Evolutionary conservation across 2,329 filamentous ascomycete genomes (phyloP).

Genomic region (Aspergillus thermomutatus): DNA sequence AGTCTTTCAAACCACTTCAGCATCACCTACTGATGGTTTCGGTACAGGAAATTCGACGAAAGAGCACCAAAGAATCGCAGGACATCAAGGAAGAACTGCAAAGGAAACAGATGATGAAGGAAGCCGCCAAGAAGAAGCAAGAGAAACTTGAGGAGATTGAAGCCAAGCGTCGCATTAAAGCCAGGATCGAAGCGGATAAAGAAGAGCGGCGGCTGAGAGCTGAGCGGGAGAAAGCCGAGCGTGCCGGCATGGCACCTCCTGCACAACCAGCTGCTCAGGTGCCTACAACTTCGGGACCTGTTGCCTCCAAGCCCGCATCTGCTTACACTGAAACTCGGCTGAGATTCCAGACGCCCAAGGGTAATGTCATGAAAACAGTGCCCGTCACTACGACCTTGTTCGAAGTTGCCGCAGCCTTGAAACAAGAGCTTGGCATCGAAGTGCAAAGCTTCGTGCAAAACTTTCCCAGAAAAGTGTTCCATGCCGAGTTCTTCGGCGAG

Average conservation of each 20-base stretch:
- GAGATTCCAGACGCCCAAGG: constrained; percentile 70
- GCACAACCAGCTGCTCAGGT: constrained; percentile 44
- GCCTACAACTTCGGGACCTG: constrained; percentile 46
- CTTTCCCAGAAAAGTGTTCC: constrained; percentile 81
- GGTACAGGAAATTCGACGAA: constrained; percentile 66
- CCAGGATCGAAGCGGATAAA: constrained; percentile 93
- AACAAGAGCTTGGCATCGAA: constrained; percentile 65
- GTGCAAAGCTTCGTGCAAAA: constrained; percentile 79
- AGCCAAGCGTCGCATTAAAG: constrained; percentile 84
- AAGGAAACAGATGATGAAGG: constrained; percentile 87
- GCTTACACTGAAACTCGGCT: constrained; percentile 78
- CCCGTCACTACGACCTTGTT: constrained; percentile 88
- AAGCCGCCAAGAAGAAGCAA: constrained; percentile 77
- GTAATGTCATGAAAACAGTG: constrained; percentile 82
- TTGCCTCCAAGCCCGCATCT: constrained; percentile 60
- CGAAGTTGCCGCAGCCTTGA: constrained; percentile 77
- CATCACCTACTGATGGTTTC: constrained; percentile 1
- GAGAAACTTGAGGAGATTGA: constrained; percentile 85
- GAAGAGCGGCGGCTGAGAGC: constrained; percentile 81
- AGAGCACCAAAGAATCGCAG: constrained; percentile 83
- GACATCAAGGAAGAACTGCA: constrained; percentile 86
- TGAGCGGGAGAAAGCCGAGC: constrained; percentile 77
- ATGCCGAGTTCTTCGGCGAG: constrained; percentile 75
- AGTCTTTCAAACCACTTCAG: neutral
- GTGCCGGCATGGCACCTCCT: constrained; percentile 67